These are phyloP conservation scores for Rhododendron ovatum DNA, from an alignment of 148 eudicot species.

Conservation along the genomic window DNA sequence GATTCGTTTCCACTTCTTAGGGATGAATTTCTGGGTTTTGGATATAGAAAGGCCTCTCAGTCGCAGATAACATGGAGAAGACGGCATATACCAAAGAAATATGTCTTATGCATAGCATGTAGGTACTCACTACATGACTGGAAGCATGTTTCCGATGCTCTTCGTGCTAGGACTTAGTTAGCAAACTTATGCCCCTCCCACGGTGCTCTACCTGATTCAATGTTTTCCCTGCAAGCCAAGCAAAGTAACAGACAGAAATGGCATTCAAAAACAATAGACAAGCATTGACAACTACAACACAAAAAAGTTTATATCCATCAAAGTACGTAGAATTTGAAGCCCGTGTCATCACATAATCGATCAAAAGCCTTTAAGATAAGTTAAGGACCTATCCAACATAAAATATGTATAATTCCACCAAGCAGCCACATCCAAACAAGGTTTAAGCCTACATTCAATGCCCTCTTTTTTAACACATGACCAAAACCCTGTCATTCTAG, in stretches of 20 bases:
- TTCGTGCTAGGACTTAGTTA: background rate
- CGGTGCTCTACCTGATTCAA: background rate
- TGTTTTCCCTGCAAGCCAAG: background rate
- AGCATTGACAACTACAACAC: background rate
- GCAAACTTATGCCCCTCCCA: background rate
- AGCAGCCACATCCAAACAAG: too few species aligned
- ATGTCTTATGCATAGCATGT: background rate
- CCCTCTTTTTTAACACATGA: too few species aligned
- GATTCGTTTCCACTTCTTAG: slow-evolving; percentile 51
- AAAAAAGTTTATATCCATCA: background rate
- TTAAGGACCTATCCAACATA: too few species aligned
- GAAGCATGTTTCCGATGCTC: background rate
- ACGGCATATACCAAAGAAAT: slow-evolving; percentile 16
- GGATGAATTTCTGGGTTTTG: slow-evolving; percentile 39
- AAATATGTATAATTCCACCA: too few species aligned
- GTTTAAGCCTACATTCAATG: too few species aligned
- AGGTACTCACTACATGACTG: slow-evolving; percentile 9
- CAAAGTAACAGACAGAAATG: background rate
- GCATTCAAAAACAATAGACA: background rate
- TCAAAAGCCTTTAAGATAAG: too few species aligned
- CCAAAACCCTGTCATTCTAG: too few species aligned
- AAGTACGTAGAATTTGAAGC: background rate
- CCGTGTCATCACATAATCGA: too few species aligned
- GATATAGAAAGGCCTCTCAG: slow-evolving; percentile 26
- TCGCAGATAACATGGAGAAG: slow-evolving; percentile 29